Evolutionary conservation across 176 grass and related monocot genomes (phyloP), one percentile per base, ranked within the genome.

Genomic region (Zea luxurians): DNA sequence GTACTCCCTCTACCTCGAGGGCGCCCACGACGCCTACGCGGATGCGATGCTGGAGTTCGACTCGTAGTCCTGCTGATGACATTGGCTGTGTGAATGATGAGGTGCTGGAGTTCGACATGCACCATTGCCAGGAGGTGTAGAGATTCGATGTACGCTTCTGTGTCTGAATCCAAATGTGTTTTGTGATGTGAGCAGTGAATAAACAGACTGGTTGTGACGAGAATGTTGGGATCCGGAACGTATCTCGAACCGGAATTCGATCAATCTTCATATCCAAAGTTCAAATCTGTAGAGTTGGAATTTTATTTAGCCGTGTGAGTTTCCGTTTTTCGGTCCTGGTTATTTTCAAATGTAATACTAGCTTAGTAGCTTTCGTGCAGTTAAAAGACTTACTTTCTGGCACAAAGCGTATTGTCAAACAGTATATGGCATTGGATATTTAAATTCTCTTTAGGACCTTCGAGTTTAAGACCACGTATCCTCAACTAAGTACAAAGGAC

Each of bases 151-250:
- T 2, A 10, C 7, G 20, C 15, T 4, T 9, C 4, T 2, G 12
- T 8, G 34, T 68, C 64, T 66, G 10, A 27, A 65, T 21, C 52
- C 10, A 46, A 52, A 37, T 71, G 46, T 71, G 69, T 44, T 74
- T 13, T 12, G 59, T 73, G 20, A 10, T 7, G 20, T 10, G 57
- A 46, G 13, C 37, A 4, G 47, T 45, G 61, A 64, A 70, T 70
- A 48, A 38, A 47, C 3, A 17, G 37, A 45, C 74, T 52, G 55
- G 48, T 42, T 44, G 47, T 66, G 41, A 17, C 13, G 13, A 36
- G n/a, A 4, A 4, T 2, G 7, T 38, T 61, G 27, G 34, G 42
- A 15, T 66, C 46, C 2, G 2, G 20, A 15, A 41, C 62, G 10
- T 61, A 71, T 13, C 21, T 21, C 36, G 13, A 66, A 57, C 3